Evolutionary conservation across 179 eudicot genomes (phyloP), one percentile per base, ranked within the genome.

Genomic region (Beta macrorhiza): DNA sequence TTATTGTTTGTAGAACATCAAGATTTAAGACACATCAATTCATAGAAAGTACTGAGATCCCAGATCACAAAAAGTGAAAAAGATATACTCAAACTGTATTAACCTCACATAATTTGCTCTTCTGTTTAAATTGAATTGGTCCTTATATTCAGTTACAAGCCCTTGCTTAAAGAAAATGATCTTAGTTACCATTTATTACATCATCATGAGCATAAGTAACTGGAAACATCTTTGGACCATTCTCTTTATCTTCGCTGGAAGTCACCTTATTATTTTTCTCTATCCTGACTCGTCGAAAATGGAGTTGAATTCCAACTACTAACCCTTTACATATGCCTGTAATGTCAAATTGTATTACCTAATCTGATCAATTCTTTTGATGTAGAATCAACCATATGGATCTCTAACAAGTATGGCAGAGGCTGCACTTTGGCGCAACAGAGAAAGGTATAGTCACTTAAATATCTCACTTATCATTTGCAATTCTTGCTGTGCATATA

Each of bases 371-470:
- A 37, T 52, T 14, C 20, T 9, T 68, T 70, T 42, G 42, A n/a
- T 65, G 83, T 52, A 67, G 80, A 13, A 65, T 80, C 64, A 64
- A 53, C 25, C 77, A 2, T 64, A 63, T 52, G 79, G 70, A 72
- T 62, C 7, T 72, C n/a, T 45, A 64, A 37, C 29, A 81, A 77
- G 72, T 20, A 17, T 61, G 72, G 32, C 49, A n/a, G 44, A 32
- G 19, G 55, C 44, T 49, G 57, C 73, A 29, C 7, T 10, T 61
- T 61, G 14, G 32, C 22, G 20, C 69, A 49, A 42, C 32, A 44
- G 61, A 62, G 70, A n/a, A 32, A 76, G 84, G 72, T 77, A 71
- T 69, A 32, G 15, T 16, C 52, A 75, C 10, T 59, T 1, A 17
- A 8, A 16, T 17, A 37, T 37, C 1, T 75, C 32, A 49, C 2